These are phyloP conservation scores for Saccharomyces hybrid DNA, from an alignment of 1,139 yeast genomes.

Conservation along the genomic window DNA sequence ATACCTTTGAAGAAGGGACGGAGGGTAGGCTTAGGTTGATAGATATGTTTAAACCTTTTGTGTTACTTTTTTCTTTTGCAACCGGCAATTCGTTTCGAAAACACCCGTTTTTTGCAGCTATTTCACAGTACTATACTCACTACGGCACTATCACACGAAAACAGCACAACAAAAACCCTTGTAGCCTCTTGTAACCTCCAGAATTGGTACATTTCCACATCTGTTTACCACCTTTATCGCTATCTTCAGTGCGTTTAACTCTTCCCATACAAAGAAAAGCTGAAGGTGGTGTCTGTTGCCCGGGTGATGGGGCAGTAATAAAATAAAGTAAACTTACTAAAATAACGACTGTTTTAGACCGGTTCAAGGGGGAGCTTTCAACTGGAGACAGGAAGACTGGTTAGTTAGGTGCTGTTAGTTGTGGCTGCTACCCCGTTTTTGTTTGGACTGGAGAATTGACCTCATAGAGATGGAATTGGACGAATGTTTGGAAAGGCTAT, in stretches of 20 bases:
- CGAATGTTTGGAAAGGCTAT: constrained; percentile 57
- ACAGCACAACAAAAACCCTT: background rate
- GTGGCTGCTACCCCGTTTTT: background rate
- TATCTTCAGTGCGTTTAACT: background rate
- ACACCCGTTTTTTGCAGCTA: background rate
- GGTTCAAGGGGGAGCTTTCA: background rate
- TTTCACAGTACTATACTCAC: background rate
- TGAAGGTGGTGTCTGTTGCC: background rate
- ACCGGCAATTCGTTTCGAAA: background rate
- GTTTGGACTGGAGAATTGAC: background rate
- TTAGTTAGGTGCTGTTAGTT: background rate
- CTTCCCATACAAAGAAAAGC: background rate
- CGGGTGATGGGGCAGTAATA: background rate
- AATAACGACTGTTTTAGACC: background rate
- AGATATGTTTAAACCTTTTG: background rate
- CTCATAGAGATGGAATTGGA: constrained; percentile 42
- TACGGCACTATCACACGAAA: background rate
- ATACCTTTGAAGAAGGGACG: background rate
- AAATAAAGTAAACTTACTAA: background rate
- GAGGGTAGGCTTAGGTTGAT: background rate
- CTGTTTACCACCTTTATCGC: background rate
- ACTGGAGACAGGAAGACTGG: background rate
- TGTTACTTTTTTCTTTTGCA: background rate
- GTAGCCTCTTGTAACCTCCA: background rate
- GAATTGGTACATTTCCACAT: background rate